These are phyloP conservation scores for Xanthoparmelia taractica DNA, from an alignment of 495 filamentous ascomycete species.

Conservation along the genomic window DNA sequence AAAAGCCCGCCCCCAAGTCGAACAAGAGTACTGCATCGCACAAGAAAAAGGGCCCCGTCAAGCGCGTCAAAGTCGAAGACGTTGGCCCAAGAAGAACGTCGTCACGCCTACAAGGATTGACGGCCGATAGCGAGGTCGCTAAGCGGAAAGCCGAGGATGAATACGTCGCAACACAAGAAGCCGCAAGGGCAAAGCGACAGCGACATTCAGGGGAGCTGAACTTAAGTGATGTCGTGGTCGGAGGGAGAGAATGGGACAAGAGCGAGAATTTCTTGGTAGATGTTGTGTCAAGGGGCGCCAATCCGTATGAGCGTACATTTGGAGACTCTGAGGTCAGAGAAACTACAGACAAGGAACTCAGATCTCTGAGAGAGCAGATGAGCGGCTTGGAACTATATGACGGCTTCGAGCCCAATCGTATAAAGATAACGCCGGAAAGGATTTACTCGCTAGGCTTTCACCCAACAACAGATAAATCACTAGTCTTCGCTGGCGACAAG, in stretches of 20 bases:
- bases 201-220: slow-evolving; percentile 64
- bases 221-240: slow-evolving; percentile 69
- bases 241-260: slow-evolving; percentile 55
- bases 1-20: slow-evolving; percentile 29
- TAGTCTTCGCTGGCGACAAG: slow-evolving; percentile 96
- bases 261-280: slow-evolving; percentile 46
- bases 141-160: slow-evolving; percentile 79
- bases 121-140: slow-evolving; percentile 61
- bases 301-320: slow-evolving; percentile 76
- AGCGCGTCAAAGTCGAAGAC: slow-evolving; percentile 43
- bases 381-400: slow-evolving; percentile 72
- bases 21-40: slow-evolving; percentile 29
- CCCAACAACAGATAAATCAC: slow-evolving; percentile 70
- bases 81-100: slow-evolving; percentile 54
- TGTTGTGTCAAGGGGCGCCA: slow-evolving; percentile 59
- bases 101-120: slow-evolving; percentile 56
- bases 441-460: slow-evolving; percentile 87
- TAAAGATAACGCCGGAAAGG: slow-evolving; percentile 88
- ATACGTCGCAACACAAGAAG: slow-evolving; percentile 50
- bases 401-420: slow-evolving; percentile 68
- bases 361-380: slow-evolving; percentile 73
- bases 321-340: slow-evolving; percentile 70
- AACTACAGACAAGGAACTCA: slow-evolving; percentile 70
- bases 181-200: slow-evolving; percentile 60
- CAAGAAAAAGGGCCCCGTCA: slow-evolving; percentile 44